Percentiles rank a stretch among this genome's conserved stretches.
phyloP scores from a whole-genome alignment of 768 basidiomycete genomes.

The Suillus variegatus region DNA sequence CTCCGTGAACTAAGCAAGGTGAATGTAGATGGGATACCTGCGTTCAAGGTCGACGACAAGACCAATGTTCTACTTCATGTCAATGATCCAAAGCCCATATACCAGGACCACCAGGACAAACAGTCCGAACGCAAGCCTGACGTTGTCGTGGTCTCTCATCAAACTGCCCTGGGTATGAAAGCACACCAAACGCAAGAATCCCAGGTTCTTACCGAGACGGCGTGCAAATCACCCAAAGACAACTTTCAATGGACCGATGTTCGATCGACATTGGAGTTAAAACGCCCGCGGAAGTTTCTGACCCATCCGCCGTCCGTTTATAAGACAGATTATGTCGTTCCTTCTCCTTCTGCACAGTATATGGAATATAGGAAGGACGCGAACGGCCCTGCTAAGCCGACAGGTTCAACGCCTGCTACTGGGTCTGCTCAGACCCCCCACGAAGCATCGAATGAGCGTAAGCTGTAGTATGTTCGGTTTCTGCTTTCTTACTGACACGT shows the following conservation, averaged over 20 bases:
- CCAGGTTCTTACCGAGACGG: too few relatives aligned
- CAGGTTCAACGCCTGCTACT: not conserved
- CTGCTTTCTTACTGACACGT: too few relatives aligned
- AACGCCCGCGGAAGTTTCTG: not conserved
- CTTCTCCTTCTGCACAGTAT: not conserved
- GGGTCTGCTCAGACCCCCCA: not conserved
- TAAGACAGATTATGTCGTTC: not conserved
- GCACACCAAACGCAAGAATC: too few relatives aligned
- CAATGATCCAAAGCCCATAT: slow-evolving; percentile 1
- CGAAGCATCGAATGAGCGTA: too few relatives aligned
- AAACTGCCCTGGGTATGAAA: not conserved
- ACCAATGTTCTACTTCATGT: not conserved
- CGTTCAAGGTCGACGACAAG: not conserved
- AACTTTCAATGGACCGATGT: not conserved
- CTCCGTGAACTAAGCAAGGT: not conserved
- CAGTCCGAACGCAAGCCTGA: slow-evolving; percentile 1
- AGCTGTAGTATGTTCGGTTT: too few relatives aligned
- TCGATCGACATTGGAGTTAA: slow-evolving; percentile 2
- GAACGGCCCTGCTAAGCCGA: not conserved
- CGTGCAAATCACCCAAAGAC: not conserved
- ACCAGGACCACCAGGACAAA: not conserved
- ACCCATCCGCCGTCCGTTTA: not conserved
- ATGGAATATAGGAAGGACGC: not conserved
- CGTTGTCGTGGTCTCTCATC: not conserved
- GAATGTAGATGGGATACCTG: not conserved